Evolutionary conservation across 2,329 filamentous ascomycete genomes (phyloP).

Genomic region (Aspergillus luchuensis): DNA sequence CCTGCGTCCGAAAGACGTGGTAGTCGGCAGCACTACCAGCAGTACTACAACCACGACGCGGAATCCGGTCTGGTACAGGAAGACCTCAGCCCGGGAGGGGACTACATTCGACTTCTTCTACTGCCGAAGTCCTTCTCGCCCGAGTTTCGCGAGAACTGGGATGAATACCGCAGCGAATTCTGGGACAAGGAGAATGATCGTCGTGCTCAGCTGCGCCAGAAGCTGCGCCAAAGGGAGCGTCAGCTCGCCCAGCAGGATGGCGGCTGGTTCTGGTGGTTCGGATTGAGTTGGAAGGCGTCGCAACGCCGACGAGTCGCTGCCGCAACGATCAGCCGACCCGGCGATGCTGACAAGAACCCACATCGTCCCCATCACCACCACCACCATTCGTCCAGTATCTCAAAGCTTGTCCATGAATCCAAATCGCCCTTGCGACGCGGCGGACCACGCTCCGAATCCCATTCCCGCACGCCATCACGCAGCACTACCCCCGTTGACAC

Average conservation of each 20-base stretch:
- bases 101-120: conserved; percentile 86
- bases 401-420: conserved; percentile 32
- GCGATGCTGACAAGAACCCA: conserved; percentile 34
- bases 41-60: conserved; percentile 61
- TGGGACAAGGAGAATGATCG: conserved; percentile 97
- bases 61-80: conserved; percentile 72
- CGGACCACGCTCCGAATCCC: conserved; percentile 40
- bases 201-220: conserved; percentile 69
- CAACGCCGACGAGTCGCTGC: conserved; percentile 34
- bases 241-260: conserved; percentile 68
- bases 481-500: conserved; percentile 43
- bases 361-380: conserved; percentile 31
- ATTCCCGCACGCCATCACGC: conserved; percentile 46
- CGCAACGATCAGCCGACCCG: conserved; percentile 28
- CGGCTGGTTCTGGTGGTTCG: conserved; percentile 84
- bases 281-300: conserved; percentile 51
- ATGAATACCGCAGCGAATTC: conserved; percentile 88
- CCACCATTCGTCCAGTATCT: conserved; percentile 30
- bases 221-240: conserved; percentile 68
- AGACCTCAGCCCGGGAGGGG: conserved; percentile 84
- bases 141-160: conserved; percentile 95
- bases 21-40: conserved; percentile 37
- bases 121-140: conserved; percentile 94
- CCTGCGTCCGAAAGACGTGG: conserved; percentile 42
- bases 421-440: conserved; percentile 34